phyloP scores from a whole-genome alignment of 106 monocot genomes.

The Allium cepa region DNA sequence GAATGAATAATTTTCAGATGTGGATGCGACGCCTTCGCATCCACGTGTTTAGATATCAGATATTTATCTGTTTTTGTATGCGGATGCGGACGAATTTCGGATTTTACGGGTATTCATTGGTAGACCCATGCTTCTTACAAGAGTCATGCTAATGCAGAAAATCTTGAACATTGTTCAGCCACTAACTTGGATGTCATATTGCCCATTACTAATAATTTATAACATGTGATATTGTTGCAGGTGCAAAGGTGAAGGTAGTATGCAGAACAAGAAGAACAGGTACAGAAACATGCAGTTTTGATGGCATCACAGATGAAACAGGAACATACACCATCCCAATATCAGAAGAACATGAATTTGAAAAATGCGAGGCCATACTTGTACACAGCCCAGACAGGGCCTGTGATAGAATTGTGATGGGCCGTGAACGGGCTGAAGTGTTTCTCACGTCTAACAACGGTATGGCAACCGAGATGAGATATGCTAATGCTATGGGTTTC shows the following conservation, averaged over 20 bases:
- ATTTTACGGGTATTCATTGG: too few relatives aligned
- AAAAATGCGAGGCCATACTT: slow-evolving; percentile 56
- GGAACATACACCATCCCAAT: slow-evolving; percentile 63
- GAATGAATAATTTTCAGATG: too few relatives aligned
- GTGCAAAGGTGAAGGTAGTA: slow-evolving; percentile 66
- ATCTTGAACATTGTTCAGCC: too few relatives aligned
- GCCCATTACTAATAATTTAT: too few relatives aligned
- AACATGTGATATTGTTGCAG: slow-evolving; percentile 10
- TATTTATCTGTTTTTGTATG: too few relatives aligned
- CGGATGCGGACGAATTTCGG: too few relatives aligned
- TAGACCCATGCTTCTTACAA: too few relatives aligned
- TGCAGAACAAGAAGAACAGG: slow-evolving; percentile 37
- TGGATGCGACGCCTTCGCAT: too few relatives aligned
- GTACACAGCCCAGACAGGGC: slow-evolving; percentile 54
- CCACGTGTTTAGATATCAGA: too few relatives aligned
- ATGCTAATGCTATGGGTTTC: slow-evolving; percentile 73
- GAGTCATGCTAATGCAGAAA: too few relatives aligned
- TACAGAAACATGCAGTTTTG: slow-evolving; percentile 34
- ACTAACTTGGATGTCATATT: too few relatives aligned
- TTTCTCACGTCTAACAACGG: slow-evolving; percentile 76
- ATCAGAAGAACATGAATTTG: slow-evolving; percentile 45
- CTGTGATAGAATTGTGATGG: slow-evolving; percentile 31
- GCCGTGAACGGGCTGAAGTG: slow-evolving; percentile 64
- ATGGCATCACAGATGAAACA: slow-evolving; percentile 46
- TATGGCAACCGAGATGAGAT: slow-evolving; percentile 41